These are phyloP conservation scores for Sphagnum contortum DNA, from an alignment of 225 moss, liverwort and hornwort species.

Conservation along the genomic window DNA sequence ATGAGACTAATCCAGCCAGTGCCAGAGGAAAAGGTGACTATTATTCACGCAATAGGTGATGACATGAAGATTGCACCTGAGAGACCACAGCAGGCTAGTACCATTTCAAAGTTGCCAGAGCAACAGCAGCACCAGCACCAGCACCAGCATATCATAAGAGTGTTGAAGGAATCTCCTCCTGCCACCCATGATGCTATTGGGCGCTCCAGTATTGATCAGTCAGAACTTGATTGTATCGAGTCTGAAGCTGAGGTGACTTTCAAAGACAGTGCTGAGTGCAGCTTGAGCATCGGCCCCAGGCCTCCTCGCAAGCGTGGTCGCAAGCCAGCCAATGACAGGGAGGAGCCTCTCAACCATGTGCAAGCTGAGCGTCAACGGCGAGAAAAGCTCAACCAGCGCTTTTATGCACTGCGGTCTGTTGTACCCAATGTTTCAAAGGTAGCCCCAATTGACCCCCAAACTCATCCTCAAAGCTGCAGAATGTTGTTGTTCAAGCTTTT, in stretches of 20 bases:
- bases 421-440: conserved; percentile 98
- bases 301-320: conserved; percentile 92
- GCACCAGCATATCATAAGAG: conserved; percentile 23
- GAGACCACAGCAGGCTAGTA: conserved; percentile 10
- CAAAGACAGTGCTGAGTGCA: conserved; percentile 59
- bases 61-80: conserved; percentile 22
- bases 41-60: conserved; percentile 6
- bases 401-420: conserved; percentile 79
- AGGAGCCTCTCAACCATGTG: conserved; percentile 91
- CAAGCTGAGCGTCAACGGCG: conserved; percentile 84
- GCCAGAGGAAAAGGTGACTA: conserved; percentile 20
- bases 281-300: conserved; percentile 52
- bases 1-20: too few species aligned
- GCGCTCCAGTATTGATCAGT: conserved; percentile 64
- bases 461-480: too few species aligned
- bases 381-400: conserved; percentile 90
- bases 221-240: conserved; percentile 66
- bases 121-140: conserved; percentile 44
- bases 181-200: conserved; percentile 10
- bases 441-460: not conserved
- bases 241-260: conserved; percentile 89
- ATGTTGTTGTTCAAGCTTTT: too few species aligned
- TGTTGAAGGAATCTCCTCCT: too few species aligned
- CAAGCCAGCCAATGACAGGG: conserved; percentile 87
- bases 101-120: conserved; percentile 7